Conservation (phyloP, 2,329 filamentous ascomycete species). For the Magnaporthales sp. region DNA sequence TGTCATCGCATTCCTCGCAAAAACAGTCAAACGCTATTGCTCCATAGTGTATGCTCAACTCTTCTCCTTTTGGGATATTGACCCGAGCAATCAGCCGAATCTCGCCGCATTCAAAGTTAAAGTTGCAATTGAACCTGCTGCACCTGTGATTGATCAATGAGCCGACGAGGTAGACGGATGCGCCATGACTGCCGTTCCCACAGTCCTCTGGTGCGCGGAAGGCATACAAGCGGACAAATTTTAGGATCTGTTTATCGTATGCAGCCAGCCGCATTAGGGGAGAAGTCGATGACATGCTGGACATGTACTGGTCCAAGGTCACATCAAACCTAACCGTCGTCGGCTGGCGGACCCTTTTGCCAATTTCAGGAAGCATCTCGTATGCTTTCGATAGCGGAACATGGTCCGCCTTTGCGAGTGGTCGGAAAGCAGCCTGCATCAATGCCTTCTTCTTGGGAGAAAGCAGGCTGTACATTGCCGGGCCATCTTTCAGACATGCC, state of each 20-base stretch:
- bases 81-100: slow-evolving; percentile 16
- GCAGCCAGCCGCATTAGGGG: background rate
- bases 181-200: slow-evolving; percentile 7
- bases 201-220: slow-evolving; percentile 11
- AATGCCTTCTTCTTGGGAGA: background rate
- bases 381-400: background rate
- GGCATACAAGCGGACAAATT: slow-evolving; percentile 15
- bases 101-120: slow-evolving; percentile 14
- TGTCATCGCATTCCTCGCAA: slow-evolving; percentile 9
- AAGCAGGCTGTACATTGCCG: slow-evolving; percentile 10
- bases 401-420: slow-evolving; percentile 12
- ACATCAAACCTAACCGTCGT: background rate
- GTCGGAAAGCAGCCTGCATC: slow-evolving; percentile 14
- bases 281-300: background rate
- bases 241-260: slow-evolving; percentile 8
- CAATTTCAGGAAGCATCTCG: background rate
- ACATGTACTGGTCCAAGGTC: background rate
- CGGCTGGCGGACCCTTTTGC: background rate
- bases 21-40: slow-evolving; percentile 20
- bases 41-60: slow-evolving; percentile 29
- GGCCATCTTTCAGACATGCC: slow-evolving; percentile 2
- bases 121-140: slow-evolving; percentile 15
- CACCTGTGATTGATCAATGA: slow-evolving; percentile 27
- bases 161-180: slow-evolving; percentile 13
- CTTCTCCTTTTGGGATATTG: slow-evolving; percentile 19